Evolutionary conservation across 2,329 filamentous ascomycete species (phyloP), one percentile per base, ranked within the genome.

Genomic region (Aureobasidium sp.): DNA sequence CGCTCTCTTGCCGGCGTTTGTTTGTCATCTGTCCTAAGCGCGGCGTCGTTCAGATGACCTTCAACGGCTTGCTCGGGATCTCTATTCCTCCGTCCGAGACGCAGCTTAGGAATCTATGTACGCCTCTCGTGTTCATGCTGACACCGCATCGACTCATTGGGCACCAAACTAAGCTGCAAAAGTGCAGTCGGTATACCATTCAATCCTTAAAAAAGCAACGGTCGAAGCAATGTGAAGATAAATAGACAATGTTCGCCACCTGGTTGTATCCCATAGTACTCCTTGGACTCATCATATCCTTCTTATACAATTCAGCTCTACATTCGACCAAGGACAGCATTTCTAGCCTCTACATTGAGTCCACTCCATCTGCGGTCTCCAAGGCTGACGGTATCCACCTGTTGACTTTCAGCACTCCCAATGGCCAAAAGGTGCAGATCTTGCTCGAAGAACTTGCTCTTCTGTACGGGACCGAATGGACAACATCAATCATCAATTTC

Each of bases 381-480:
- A 13, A 78, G 59, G 77, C 78, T 63, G 79, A 79, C 71, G 81
- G 80, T 41, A 73, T 83, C 39, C 79, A 82, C 67, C 71, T 83
- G 3, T 74, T 83, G 67, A 83, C 80, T 0, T 73, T 75, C 67
- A 76, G 70, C 66, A 82, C 80, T 1, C 80, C 79, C 44, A 83
- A 82, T 68, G 79, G 80, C 32, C 74, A 79, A 64, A 80, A 80
- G 26, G 77, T 80, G 1, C 77, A 78, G 62, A 82, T 82, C 68
- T 71, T 82, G 64, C 77, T 82, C n/a, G 81, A 84, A 67, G 81
- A 84, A 68, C 72, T 84, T 27, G 61, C 61, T 15, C n/a, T 41
- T 34, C 66, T 64, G 34, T 84, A 84, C 67, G 79, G 78, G 48
- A 78, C 74, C 1, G 67, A 79, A 62, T 83, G 76, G 75, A 79